Conservation (phyloP, 2,329 filamentous ascomycete genomes). For the Peltaster fructicola region DNA sequence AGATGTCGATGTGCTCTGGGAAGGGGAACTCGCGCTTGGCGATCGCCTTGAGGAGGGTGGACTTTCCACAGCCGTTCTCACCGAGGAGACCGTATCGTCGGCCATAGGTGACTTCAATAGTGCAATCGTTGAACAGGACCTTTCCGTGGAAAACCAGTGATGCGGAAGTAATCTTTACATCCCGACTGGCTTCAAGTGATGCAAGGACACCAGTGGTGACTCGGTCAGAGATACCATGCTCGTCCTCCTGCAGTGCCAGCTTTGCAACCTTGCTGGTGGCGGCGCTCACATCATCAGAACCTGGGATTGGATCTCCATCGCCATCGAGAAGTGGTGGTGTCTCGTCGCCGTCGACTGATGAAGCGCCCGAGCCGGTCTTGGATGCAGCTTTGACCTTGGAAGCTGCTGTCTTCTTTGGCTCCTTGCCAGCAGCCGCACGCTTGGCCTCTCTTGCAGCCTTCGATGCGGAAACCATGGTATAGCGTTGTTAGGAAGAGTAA, state of each 20-base stretch:
- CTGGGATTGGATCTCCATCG: slow-evolving; percentile 36
- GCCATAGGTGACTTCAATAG: slow-evolving; percentile 79
- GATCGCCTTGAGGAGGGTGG: slow-evolving; percentile 91
- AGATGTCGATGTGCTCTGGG: slow-evolving; percentile 93
- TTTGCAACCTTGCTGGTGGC: slow-evolving; percentile 66
- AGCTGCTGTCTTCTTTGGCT: slow-evolving; percentile 57
- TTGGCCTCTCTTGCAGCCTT: slow-evolving; percentile 52
- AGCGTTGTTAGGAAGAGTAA: no score
- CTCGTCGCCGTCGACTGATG: slow-evolving; percentile 55
- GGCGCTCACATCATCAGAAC: slow-evolving; percentile 49
- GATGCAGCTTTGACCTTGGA: slow-evolving; percentile 53
- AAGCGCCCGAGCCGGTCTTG: slow-evolving; percentile 43
- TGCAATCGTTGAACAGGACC: slow-evolving; percentile 86
- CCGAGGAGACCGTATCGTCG: slow-evolving; percentile 88
- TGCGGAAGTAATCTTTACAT: slow-evolving; percentile 90
- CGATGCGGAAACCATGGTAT: slow-evolving; percentile 50
- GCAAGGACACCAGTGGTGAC: slow-evolving; percentile 94
- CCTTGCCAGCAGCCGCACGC: slow-evolving; percentile 48
- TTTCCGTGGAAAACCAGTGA: slow-evolving; percentile 96
- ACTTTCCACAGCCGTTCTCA: slow-evolving; percentile 99
- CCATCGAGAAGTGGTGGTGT: slow-evolving; percentile 42
- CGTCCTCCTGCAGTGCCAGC: slow-evolving; percentile 82
- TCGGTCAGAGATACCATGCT: slow-evolving; percentile 88
- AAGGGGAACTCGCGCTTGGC: slow-evolving; percentile 86
- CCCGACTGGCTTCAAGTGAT: slow-evolving; percentile 67